phyloP scores from a whole-genome alignment of 441 rosid species.

The Erodium moschatum region DNA sequence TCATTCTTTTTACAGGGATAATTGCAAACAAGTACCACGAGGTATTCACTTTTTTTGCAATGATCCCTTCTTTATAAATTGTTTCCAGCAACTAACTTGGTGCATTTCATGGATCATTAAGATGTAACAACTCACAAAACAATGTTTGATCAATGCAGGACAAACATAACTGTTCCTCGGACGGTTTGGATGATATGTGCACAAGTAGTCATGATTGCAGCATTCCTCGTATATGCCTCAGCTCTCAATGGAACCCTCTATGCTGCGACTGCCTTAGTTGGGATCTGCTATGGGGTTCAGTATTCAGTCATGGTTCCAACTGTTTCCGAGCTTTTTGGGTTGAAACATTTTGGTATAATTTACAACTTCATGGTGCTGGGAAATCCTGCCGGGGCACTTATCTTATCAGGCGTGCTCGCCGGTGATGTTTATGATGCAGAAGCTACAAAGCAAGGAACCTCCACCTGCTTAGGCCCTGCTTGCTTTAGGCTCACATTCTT shows the following conservation, averaged over 20 bases:
- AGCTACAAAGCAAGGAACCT: slow-evolving; percentile 67
- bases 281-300: slow-evolving; percentile 63
- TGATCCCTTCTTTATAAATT: too few species aligned
- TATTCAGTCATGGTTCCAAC: slow-evolving; percentile 64
- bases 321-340: slow-evolving; percentile 83
- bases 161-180: slow-evolving; percentile 60
- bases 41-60: too few species aligned
- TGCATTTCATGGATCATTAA: too few species aligned
- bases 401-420: slow-evolving; percentile 72
- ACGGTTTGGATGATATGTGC: slow-evolving; percentile 70
- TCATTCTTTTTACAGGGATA: not conserved
- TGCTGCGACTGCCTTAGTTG: slow-evolving; percentile 57
- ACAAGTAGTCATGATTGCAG: slow-evolving; percentile 42
- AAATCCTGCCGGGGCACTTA: slow-evolving; percentile 73
- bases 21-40: too few species aligned
- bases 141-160: slow-evolving; percentile 34
- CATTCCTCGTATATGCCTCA: slow-evolving; percentile 53
- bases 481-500: slow-evolving; percentile 74
- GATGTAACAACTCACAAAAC: not conserved
- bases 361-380: slow-evolving; percentile 66
- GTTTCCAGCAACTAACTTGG: too few species aligned
- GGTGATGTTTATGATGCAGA: slow-evolving; percentile 72
- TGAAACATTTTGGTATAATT: slow-evolving; percentile 75
- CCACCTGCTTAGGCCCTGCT: slow-evolving; percentile 58
- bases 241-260: slow-evolving; percentile 51